Percentiles rank a stretch among this genome's conserved stretches.
phyloP scores from a whole-genome alignment of 2,329 filamentous ascomycete genomes.

The Botrytis tulipae region DNA sequence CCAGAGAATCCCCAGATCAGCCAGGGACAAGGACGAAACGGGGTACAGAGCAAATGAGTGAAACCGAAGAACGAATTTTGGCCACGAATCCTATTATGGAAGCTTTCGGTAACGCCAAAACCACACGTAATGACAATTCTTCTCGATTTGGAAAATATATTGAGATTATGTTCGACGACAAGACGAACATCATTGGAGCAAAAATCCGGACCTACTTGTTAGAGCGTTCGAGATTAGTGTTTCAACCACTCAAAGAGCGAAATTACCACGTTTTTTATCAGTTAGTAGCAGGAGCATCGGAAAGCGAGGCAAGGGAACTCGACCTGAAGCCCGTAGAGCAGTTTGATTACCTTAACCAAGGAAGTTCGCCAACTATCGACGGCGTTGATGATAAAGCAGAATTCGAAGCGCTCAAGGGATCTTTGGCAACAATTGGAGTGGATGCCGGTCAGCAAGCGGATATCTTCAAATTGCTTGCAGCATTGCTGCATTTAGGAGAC shows the following conservation, averaged over 20 bases:
- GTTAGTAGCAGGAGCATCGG: slow-evolving; percentile 85
- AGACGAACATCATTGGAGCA: slow-evolving; percentile 94
- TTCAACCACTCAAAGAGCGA: slow-evolving; percentile 94
- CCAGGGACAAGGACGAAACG: slow-evolving; percentile 73
- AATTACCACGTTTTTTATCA: slow-evolving; percentile 99
- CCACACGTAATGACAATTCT: slow-evolving; percentile 98
- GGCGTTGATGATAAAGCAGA: slow-evolving; percentile 95
- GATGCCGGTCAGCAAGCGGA: slow-evolving; percentile 68
- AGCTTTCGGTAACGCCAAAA: slow-evolving; percentile 98
- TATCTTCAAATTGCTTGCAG: slow-evolving; percentile 88
- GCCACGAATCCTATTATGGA: slow-evolving; percentile 99
- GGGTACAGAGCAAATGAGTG: slow-evolving; percentile 81
- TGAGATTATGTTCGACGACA: slow-evolving; percentile 97
- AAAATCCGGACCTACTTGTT: slow-evolving; percentile 95
- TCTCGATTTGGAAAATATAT: slow-evolving; percentile 99
- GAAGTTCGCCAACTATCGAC: slow-evolving; percentile 84
- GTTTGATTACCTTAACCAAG: slow-evolving; percentile 95
- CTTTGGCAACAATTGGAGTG: slow-evolving; percentile 85
- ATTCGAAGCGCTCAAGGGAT: slow-evolving; percentile 83
- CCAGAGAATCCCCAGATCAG: slow-evolving; percentile 88
- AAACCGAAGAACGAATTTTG: slow-evolving; percentile 97
- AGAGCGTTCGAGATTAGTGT: slow-evolving; percentile 92
- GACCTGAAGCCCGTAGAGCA: slow-evolving; percentile 79
- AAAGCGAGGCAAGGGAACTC: slow-evolving; percentile 76
- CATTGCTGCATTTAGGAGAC: slow-evolving; percentile 90